These are phyloP conservation scores for Narthecium ossifragum DNA, from an alignment of 106 monocot genomes.

Conservation along the genomic window DNA sequence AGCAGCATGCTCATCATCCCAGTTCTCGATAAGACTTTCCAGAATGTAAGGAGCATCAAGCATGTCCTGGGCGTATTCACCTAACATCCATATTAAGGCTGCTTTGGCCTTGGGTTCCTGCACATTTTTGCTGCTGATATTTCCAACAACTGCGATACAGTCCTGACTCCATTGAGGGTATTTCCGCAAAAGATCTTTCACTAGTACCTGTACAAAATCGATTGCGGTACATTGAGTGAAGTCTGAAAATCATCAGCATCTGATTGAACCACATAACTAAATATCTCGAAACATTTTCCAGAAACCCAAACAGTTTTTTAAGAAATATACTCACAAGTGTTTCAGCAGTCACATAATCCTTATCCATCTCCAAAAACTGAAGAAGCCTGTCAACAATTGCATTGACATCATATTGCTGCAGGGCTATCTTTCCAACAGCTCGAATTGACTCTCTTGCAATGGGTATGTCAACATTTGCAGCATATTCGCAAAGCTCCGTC, in stretches of 20 bases:
- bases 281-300: not conserved
- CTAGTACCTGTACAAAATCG: constrained; percentile 60
- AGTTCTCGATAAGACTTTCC: constrained; percentile 88
- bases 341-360: constrained; percentile 98
- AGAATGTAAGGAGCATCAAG: constrained; percentile 87
- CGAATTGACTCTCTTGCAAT: constrained; percentile 96
- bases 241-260: too few species aligned
- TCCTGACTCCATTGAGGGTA: constrained; percentile 99
- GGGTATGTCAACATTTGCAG: constrained; percentile 91
- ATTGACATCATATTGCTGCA: constrained; percentile 99
- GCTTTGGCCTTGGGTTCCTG: constrained; percentile 98
- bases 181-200: constrained; percentile 95
- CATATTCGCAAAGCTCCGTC: constrained; percentile 98
- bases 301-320: not conserved
- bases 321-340: constrained; percentile 53
- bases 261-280: too few species aligned
- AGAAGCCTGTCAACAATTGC: constrained; percentile 99
- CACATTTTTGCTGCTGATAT: constrained; percentile 96
- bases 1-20: constrained; percentile 87
- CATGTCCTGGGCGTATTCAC: constrained; percentile 98
- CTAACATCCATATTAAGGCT: constrained; percentile 97
- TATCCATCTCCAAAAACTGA: constrained; percentile 98
- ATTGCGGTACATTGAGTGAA: too few species aligned
- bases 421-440: constrained; percentile 96
- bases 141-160: constrained; percentile 98